Evolutionary conservation across 805 yeast species (phyloP), one percentile per base, ranked within the genome.

Genomic region (Citeromyces nyonsensis): DNA sequence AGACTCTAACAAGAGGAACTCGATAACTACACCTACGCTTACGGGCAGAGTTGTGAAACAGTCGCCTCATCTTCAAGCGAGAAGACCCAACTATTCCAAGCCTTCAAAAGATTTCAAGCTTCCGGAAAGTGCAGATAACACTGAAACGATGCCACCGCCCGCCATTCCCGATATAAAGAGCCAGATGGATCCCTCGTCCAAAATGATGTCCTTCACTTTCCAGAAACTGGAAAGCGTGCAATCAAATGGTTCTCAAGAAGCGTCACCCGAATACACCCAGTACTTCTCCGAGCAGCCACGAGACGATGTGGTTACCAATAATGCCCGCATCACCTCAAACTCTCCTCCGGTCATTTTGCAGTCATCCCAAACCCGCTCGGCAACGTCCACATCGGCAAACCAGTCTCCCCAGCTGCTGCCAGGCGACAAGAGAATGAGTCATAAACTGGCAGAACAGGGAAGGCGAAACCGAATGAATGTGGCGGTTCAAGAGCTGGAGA

Each of bases 391-490:
- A n/a, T 3, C 33, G 4, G 24, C 10, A 11, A 12, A 15, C 20
- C 15, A 27, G 13, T 30, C 24, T 13, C 34, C 30, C 4, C 22
- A 15, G 20, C 22, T 18, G 8, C 29, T 22, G 25, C 14, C 15
- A 9, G 26, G 27, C 22, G 61, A 67, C 20, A 77, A 79, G 48
- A 74, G 77, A 44, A 69, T 78, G 2, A 69, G 71, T 28, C 98
- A 88, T 53, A 86, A 88, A 49, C 65, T 83, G 10, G 97, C 98
- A 1, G 98, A 88, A 54, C 96, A 91, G 53, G 97, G 95, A 10
- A 66, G 98, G 33, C 68, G 98, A 43, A 86, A 88, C 51, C 63
- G 98, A 39, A 79, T 88, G 76, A 91, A 91, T 51, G 57, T 62
- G 35, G 97, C 96, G 0, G 73, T 88, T 22, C 72, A 71, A 29